Conservation (phyloP, 2,329 filamentous ascomycete genomes). For the Diaporthe aspalathi region DNA sequence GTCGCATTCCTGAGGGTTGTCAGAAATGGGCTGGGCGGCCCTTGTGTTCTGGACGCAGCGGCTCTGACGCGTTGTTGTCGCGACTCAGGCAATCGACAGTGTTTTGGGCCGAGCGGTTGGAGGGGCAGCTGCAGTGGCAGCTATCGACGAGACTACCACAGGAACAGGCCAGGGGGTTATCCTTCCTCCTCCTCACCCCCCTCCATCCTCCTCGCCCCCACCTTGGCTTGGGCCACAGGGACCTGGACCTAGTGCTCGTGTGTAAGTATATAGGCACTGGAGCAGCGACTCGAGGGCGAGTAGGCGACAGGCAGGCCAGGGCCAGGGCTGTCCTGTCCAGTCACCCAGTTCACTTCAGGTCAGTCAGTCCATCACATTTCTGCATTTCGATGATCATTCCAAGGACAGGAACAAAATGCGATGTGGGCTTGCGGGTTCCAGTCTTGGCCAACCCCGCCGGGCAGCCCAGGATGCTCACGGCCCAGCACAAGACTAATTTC, state of each 20-base stretch:
- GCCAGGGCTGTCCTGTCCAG: not conserved
- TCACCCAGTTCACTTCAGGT: too few relatives aligned
- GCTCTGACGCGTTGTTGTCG: constrained; percentile 26
- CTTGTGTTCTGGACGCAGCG: not conserved
- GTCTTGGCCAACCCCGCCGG: constrained; percentile 29
- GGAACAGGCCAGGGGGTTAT: too few relatives aligned
- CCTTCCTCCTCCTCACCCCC: too few relatives aligned
- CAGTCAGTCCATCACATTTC: constrained; percentile 19
- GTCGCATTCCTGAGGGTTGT: not conserved
- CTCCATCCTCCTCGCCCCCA: too few relatives aligned
- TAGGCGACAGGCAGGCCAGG: too few relatives aligned
- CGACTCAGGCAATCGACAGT: constrained; percentile 1
- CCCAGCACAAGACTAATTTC: constrained; percentile 25
- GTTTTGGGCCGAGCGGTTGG: constrained; percentile 11
- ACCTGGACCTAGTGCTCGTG: too few relatives aligned
- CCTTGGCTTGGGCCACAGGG: not conserved
- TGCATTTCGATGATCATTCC: constrained; percentile 26
- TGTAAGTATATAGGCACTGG: too few relatives aligned
- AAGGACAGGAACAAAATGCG: constrained; percentile 8
- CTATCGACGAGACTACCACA: not conserved
- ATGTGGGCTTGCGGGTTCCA: constrained; percentile 30
- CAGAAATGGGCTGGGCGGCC: not conserved
- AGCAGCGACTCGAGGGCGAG: too few relatives aligned
- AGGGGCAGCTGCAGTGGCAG: constrained; percentile 27
- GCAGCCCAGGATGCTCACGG: constrained; percentile 12